A percentile compares a stretch with the other conserved stretches of the same genome.
Evolutionary conservation across 768 basidiomycete species (phyloP).

Genomic region (Leucocoprinus leucothites): DNA sequence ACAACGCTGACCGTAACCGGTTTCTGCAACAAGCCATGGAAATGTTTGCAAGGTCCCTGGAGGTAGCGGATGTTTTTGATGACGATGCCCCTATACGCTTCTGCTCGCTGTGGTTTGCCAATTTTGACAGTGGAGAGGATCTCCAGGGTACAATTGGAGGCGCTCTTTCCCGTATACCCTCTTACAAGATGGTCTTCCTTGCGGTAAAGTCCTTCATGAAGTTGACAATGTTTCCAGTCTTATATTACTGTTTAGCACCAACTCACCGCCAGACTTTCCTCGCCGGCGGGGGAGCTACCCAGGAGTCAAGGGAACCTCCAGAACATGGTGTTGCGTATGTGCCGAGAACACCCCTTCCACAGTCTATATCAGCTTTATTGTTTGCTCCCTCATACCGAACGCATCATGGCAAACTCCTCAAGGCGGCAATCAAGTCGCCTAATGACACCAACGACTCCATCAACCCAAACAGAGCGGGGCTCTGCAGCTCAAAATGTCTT

Average conservation of each 20-base stretch:
- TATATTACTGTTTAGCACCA: constrained; percentile 55
- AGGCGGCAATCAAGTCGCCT: constrained; percentile 48
- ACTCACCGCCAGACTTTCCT: constrained; percentile 81
- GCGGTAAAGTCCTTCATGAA: constrained; percentile 38
- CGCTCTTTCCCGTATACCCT: constrained; percentile 64
- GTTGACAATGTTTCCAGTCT: not conserved
- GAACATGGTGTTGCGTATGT: constrained; percentile 68
- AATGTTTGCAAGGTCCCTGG: constrained; percentile 82
- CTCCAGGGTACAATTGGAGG: constrained; percentile 34
- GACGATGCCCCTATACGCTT: constrained; percentile 77
- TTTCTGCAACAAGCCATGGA: constrained; percentile 76
- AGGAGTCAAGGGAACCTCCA: constrained; percentile 60
- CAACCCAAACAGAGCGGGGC: constrained; percentile 55
- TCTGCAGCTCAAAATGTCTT: constrained; percentile 66
- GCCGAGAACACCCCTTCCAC: constrained; percentile 91
- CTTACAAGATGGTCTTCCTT: constrained; percentile 87
- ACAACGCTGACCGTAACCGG: constrained; percentile 47
- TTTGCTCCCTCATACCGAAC: constrained; percentile 30
- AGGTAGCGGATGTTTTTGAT: constrained; percentile 68
- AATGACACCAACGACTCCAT: constrained; percentile 32
- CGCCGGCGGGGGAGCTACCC: constrained; percentile 23
- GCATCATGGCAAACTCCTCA: constrained; percentile 4
- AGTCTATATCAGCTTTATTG: constrained; percentile 88
- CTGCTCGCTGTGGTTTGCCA: constrained; percentile 89
- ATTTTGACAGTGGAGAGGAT: constrained; percentile 63